Evolutionary conservation across 2,329 filamentous ascomycete genomes (phyloP).

Genomic region (Aspergillus ruber): DNA sequence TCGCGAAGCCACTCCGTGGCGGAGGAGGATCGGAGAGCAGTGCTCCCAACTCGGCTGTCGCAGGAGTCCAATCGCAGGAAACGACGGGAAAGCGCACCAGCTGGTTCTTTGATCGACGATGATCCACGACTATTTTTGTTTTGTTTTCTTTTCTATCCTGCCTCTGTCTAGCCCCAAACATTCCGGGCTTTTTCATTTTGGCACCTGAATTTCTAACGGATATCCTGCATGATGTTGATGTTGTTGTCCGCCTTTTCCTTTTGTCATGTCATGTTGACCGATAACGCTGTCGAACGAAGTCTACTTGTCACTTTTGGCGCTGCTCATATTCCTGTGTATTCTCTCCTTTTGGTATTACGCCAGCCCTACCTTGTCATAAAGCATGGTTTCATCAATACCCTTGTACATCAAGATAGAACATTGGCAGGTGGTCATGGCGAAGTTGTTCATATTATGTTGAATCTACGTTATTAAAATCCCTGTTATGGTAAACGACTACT

Average conservation of each 20-base stretch:
- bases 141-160: slow-evolving; percentile 19
- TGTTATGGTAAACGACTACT: too few relatives aligned
- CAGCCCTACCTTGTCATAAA: slow-evolving; percentile 2
- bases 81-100: slow-evolving; percentile 57
- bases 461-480: not conserved
- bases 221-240: slow-evolving; percentile 3
- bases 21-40: slow-evolving; percentile 30
- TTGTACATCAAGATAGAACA: slow-evolving; percentile 8
- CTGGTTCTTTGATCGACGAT: slow-evolving; percentile 46
- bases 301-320: slow-evolving; percentile 3
- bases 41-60: slow-evolving; percentile 27
- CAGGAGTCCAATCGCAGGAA: slow-evolving; percentile 60
- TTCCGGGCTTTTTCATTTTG: too few relatives aligned
- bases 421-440: not conserved
- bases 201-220: not conserved
- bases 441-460: not conserved
- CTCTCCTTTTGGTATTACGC: slow-evolving; percentile 2
- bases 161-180: not conserved
- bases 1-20: slow-evolving; percentile 58
- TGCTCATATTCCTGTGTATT: slow-evolving; percentile 1
- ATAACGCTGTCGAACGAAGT: slow-evolving; percentile 4
- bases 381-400: slow-evolving; percentile 11
- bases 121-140: slow-evolving; percentile 25
- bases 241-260: not conserved
- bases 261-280: not conserved